A percentile compares a stretch with the other conserved stretches of the same genome.
Conservation (phyloP, 2,329 filamentous ascomycete genomes). For the Paraconiothyrium brasiliense region DNA sequence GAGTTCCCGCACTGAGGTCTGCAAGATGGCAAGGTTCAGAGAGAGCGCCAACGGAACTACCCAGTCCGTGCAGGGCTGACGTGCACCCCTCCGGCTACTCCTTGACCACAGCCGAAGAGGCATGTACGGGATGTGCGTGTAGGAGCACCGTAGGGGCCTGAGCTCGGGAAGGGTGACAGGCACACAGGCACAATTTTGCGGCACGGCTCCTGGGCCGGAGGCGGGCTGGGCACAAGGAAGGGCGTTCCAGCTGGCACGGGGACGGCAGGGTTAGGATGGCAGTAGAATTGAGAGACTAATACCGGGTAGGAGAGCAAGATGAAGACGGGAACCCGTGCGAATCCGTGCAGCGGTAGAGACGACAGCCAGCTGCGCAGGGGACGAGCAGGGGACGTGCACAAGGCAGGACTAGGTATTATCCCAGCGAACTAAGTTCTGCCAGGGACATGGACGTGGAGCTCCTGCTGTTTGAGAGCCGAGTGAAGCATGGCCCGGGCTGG, state of each 20-base stretch:
- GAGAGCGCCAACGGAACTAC: constrained; percentile 45
- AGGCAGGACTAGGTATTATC: constrained; percentile 26
- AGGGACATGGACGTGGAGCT: constrained; percentile 49
- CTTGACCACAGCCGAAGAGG: constrained; percentile 45
- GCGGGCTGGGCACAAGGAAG: constrained; percentile 36
- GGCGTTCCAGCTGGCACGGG: constrained; percentile 29
- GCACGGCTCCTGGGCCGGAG: constrained; percentile 39
- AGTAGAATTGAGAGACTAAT: constrained; percentile 43
- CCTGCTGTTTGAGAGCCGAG: constrained; percentile 48
- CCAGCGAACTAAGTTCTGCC: constrained; percentile 40
- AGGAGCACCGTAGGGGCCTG: constrained; percentile 28
- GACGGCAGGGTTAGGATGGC: constrained; percentile 40
- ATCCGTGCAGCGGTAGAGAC: constrained; percentile 29
- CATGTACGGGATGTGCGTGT: constrained; percentile 35
- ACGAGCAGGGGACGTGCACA: constrained; percentile 25
- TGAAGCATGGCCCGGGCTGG: constrained; percentile 9
- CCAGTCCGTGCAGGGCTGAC: constrained; percentile 52
- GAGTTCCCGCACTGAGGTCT: constrained; percentile 44
- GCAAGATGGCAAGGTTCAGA: constrained; percentile 46
- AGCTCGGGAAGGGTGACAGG: constrained; percentile 41
- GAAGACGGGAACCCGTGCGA: constrained; percentile 38
- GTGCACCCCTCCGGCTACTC: constrained; percentile 47
- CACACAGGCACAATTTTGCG: constrained; percentile 31
- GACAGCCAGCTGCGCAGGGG: constrained; percentile 32
- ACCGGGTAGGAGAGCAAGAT: constrained; percentile 32